Conservation (phyloP, 768 basidiomycete genomes). For the Scleroderma citrinum region DNA sequence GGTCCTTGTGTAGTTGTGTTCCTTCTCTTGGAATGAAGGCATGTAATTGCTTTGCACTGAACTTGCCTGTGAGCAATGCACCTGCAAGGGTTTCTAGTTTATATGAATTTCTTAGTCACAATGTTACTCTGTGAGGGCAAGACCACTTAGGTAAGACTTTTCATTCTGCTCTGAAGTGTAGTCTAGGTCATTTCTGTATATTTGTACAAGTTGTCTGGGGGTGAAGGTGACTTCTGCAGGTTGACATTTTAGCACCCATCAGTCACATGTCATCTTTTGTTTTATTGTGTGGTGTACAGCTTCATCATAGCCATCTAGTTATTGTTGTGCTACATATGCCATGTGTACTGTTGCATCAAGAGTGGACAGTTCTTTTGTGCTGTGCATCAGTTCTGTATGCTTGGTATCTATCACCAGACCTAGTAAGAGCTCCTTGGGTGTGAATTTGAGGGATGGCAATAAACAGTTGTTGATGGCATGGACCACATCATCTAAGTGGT, state of each 20-base stretch:
- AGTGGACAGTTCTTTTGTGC: too few relatives aligned
- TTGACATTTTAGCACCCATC: conserved; percentile 25
- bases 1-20: not conserved
- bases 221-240: too few relatives aligned
- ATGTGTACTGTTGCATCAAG: too few relatives aligned
- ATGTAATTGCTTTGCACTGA: not conserved
- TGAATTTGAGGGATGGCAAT: conserved; percentile 13
- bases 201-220: conserved; percentile 31
- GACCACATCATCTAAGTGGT: conserved; percentile 2
- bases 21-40: not conserved
- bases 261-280: conserved; percentile 22
- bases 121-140: conserved; percentile 10
- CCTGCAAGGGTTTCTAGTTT: conserved; percentile 9
- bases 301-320: conserved; percentile 23
- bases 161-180: too few relatives aligned
- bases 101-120: conserved; percentile 18
- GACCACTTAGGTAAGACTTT: too few relatives aligned
- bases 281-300: conserved; percentile 17
- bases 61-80: too few relatives aligned
- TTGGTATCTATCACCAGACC: too few relatives aligned
- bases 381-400: too few relatives aligned
- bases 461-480: conserved; percentile 12
- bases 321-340: conserved; percentile 28
- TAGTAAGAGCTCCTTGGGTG: too few relatives aligned
- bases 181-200: conserved; percentile 23